Base-by-base conservation (phyloP, 108 stramenopile genomes). In the Skeletonema tropicum region DNA sequence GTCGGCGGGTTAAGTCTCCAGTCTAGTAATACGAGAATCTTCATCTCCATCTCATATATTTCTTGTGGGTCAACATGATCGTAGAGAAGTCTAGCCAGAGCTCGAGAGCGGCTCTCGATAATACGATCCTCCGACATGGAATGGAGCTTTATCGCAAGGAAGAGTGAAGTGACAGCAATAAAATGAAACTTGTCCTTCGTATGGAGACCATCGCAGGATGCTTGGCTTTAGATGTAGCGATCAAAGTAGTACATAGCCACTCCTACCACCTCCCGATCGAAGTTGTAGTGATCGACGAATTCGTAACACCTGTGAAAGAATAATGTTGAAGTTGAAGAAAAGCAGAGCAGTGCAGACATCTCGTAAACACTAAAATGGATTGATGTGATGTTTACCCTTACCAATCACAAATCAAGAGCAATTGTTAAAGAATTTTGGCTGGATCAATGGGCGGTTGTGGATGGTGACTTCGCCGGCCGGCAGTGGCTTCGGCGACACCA, bases 371-470 rank as follows among this genome's bases (percentile, higher is more conserved):
- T 39, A 11, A 39, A 5, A n/a, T 45, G 42, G 42, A 45, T 45
- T 7, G 4, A 45, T 45, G 46, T n/a, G 2, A 2, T 42, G 1
- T 13, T 60, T 17, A 19, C 13, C 4, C 60, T 71, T 61, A 85
- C 89, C 89, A 89, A 58, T 89, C 85, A 42, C 86, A 87, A 29
- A 89, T 71, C 52, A n/a, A n/a, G n/a, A n/a, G n/a, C n/a, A n/a
- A n/a, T n/a, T n/a, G n/a, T n/a, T n/a, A n/a, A n/a, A n/a, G n/a
- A n/a, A n/a, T n/a, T n/a, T n/a, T n/a, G n/a, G n/a, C n/a, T n/a
- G n/a, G n/a, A n/a, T n/a, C n/a, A n/a, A n/a, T n/a, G n/a, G n/a
- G n/a, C n/a, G n/a, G n/a, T n/a, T n/a, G n/a, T n/a, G n/a, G n/a
- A n/a, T n/a, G n/a, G n/a, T n/a, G n/a, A n/a, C n/a, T n/a, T n/a